A percentile compares a stretch with the other conserved stretches of the same genome.
Conservation (phyloP, 176 grass and related monocot genomes). For the Pontederia crassipes region DNA sequence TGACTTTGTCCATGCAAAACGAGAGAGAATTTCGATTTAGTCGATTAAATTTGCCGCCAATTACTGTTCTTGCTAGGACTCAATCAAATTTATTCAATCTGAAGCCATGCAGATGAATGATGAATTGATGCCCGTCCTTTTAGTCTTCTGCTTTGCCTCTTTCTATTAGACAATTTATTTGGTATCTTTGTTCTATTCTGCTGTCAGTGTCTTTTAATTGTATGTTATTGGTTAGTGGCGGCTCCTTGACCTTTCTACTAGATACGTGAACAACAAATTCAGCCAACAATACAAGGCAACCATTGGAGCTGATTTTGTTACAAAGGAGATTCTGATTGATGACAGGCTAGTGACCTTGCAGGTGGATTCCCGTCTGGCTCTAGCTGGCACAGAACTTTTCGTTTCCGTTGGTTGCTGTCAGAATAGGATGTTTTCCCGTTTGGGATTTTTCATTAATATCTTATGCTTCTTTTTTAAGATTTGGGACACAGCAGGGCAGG, state of each 20-base stretch:
- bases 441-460: neutral
- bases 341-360: slow-evolving; percentile 91
- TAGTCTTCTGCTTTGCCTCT: too few relatives aligned
- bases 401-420: neutral
- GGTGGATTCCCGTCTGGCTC: slow-evolving; percentile 28
- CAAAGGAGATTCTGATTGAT: slow-evolving; percentile 82
- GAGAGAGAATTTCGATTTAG: too few relatives aligned
- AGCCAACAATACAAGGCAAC: slow-evolving; percentile 97
- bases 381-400: neutral
- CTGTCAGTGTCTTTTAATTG: neutral
- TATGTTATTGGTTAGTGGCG: neutral
- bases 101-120: too few relatives aligned
- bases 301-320: slow-evolving; percentile 94
- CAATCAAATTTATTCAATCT: too few relatives aligned
- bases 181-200: neutral
- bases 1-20: too few relatives aligned
- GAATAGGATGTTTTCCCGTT: neutral
- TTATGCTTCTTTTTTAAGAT: slow-evolving; percentile 36
- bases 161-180: neutral
- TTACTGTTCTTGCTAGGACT: too few relatives aligned
- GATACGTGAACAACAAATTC: slow-evolving; percentile 95
- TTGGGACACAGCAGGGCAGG: slow-evolving; percentile 97
- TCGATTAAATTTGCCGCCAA: too few relatives aligned
- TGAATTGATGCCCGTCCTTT: too few relatives aligned
- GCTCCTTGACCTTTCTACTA: slow-evolving; percentile 32